Evolutionary conservation across 2,329 filamentous ascomycete genomes (phyloP).

Genomic region (Fusarium bulbicola): DNA sequence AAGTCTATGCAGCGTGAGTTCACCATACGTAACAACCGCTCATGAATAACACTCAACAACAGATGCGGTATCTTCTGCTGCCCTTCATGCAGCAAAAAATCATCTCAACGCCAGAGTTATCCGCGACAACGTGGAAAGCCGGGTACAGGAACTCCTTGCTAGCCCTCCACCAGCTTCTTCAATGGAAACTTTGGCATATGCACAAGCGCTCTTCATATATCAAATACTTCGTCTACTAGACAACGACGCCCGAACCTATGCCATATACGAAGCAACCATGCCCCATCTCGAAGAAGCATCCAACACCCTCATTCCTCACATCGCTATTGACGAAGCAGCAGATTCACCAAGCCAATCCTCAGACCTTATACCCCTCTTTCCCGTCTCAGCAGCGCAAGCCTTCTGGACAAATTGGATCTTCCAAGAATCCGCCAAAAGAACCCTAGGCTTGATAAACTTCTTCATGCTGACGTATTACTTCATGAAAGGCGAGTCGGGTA

Average conservation of each 20-base stretch:
- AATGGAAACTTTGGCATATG: neutral
- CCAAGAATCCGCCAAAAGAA: neutral
- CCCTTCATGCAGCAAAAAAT: neutral
- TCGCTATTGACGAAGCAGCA: neutral
- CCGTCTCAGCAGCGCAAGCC: neutral
- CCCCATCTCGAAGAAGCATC: slow-evolving; percentile 9
- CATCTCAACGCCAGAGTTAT: neutral
- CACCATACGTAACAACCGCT: rapidly evolving
- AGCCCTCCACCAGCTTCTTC: neutral
- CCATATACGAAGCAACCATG: neutral
- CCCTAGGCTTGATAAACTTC: neutral
- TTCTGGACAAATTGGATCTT: neutral
- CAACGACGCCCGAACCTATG: neutral
- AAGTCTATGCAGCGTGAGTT: neutral
- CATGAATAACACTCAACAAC: too few species aligned
- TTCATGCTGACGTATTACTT: slow-evolving; percentile 2
- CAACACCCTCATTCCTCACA: neutral
- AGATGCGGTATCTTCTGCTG: neutral
- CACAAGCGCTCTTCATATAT: neutral
- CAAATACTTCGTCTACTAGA: neutral
- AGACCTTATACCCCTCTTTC: neutral
- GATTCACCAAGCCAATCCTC: neutral
- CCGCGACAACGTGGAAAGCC: neutral
- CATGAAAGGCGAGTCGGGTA: neutral
- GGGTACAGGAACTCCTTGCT: neutral